Base-by-base conservation (phyloP, 805 yeast genomes). In the Geotrichum ghanense region DNA sequence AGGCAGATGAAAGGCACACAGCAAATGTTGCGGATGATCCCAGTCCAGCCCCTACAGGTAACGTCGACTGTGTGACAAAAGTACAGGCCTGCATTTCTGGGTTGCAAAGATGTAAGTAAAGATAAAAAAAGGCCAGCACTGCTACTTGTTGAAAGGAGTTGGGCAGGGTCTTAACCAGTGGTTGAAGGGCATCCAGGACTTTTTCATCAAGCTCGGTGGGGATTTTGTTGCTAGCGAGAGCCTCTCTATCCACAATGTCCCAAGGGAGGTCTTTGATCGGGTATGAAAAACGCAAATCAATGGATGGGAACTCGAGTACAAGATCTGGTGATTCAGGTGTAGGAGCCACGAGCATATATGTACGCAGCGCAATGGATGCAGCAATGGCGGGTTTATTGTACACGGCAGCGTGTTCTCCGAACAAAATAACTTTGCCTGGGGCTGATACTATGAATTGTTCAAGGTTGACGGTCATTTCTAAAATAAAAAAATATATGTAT, bases 371-470 rank as follows among this genome's bases (percentile, higher is more conserved):
- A 7, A 90, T 74, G 3, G 96, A 92, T 0, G 97, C 97, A 1
- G 98, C 97, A 45, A 92, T 84, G 10, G 97, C 97, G 1, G 96
- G 96, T 68, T 79, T 84, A 42, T 84, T 81, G 61, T 84, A 85
- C 0, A 92, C 98, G 1, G 94, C 97, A 5, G 97, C 84, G 59
- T 92, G 98, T 60, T 92, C 98, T 20, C 98, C 98, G 62, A 89
- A 92, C 27, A 92, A 72, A 55, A 92, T 92, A 41, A 88, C 95
- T 59, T 92, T 92, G 3, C 98, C 98, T 0, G 98, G 98, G 1
- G 98, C 92, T 46, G 95, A 84, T 1, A 87, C 85, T 44, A 78
- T 65, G 62, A 89, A 86, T 31, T 31, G 37, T 16, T 31, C 37
- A 10, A 31, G 37, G 14, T 31, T 31, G 37, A 31, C 37, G 37